Evolutionary conservation across 2,329 filamentous ascomycete genomes (phyloP), one percentile per base, ranked within the genome.

Genomic region (Hypoxylon sp.): DNA sequence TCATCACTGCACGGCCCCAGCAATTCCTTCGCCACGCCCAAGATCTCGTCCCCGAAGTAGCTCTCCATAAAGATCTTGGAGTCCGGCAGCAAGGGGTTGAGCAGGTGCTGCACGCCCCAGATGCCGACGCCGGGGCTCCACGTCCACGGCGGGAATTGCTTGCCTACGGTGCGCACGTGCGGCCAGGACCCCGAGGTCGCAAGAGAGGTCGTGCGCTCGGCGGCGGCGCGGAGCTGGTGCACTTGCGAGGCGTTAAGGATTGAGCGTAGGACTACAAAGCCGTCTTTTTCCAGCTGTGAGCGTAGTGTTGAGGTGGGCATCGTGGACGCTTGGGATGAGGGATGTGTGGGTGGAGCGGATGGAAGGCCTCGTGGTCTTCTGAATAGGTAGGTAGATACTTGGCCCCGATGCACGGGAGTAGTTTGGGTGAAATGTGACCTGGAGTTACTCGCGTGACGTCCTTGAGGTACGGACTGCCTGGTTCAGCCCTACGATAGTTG

Each of bases 91-190:
- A 85, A 82, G 0, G 93, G 93, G 78, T 94, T 90, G 74, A 97
- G 84, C 4, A 97, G 85, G 79, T 94, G 92, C 83, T 97, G 93
- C 2, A 97, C 91, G 69, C 93, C 93, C 94, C 93, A 97, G 79
- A 97, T 97, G 19, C 93, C 93, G 56, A 84, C 83, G 0, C 83
- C 79, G 0, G 81, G 82, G 0, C 83, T 78, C 1, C 82, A 80
- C 0, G 83, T 82, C 93, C 93, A 97, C 0, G 94, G 94, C 0
- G 93, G 94, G 81, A 97, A 97, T 80, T 97, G 93, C 80, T 97
- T 97, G 59, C 92, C 92, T 2, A 96, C 87, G 0, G 92, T 95
- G 70, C 93, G 91, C 75, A 97, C 89, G 80, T 91, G 86, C 2
- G 92, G 92, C 93, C 93, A 97, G 68, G 84, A 76, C 38, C 93